These are phyloP conservation scores for Cutaneotrichosporon sp. DNA, from an alignment of 1,284 basidiomycete species.

Conservation along the genomic window DNA sequence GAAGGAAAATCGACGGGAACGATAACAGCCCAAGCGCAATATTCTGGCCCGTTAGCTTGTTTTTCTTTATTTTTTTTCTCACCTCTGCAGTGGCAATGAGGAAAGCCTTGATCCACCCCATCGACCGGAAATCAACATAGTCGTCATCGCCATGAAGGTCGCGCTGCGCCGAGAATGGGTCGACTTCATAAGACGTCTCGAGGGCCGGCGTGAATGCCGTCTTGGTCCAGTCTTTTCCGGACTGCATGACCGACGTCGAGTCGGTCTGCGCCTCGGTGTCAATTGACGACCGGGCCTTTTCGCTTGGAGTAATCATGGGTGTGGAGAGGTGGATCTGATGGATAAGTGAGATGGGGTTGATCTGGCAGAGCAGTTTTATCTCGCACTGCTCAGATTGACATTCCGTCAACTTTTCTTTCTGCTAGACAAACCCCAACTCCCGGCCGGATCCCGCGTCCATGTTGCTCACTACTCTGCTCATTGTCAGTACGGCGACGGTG, in stretches of 20 bases:
- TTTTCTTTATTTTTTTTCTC: no score
- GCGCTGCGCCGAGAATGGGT: slow-evolving; percentile 35
- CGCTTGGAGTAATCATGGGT: background rate
- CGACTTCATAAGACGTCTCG: slow-evolving; percentile 31
- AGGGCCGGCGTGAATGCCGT: slow-evolving; percentile 10
- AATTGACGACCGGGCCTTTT: slow-evolving; percentile 5
- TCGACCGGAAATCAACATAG: slow-evolving; percentile 45
- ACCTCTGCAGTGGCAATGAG: slow-evolving; percentile 46
- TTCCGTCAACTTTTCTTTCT: background rate
- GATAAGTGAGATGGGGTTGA: background rate
- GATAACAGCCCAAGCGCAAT: slow-evolving; percentile 48
- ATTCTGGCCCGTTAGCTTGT: slow-evolving; percentile 29
- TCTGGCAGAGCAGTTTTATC: background rate
- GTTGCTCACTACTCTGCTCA: no score
- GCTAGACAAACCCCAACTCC: background rate
- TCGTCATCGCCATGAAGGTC: slow-evolving; percentile 34
- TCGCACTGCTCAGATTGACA: background rate
- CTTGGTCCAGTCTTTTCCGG: slow-evolving; percentile 2
- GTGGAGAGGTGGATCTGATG: background rate
- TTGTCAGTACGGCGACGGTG: no score
- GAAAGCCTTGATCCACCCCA: slow-evolving; percentile 47
- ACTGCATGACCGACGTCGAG: background rate
- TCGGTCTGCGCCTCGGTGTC: slow-evolving; percentile 13
- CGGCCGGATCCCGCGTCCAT: background rate
- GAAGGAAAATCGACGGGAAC: slow-evolving; percentile 44